Conservation (phyloP, 2,329 filamentous ascomycete genomes). For the Arachnomyces sp. region DNA sequence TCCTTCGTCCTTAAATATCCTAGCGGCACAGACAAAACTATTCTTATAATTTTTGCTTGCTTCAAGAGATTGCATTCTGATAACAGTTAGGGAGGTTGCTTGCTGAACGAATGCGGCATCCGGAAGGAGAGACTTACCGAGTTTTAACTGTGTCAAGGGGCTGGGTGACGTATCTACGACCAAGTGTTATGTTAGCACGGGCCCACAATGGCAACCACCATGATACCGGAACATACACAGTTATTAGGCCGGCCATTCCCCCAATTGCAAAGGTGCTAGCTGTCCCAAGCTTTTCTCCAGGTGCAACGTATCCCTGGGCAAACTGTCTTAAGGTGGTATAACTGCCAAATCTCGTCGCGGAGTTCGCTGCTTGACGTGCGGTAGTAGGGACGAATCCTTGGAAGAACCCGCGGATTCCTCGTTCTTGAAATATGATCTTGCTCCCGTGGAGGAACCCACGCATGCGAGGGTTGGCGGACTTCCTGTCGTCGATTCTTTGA, state of each 20-base stretch:
- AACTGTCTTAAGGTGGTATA: conserved; percentile 88
- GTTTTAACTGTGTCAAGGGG: conserved; percentile 93
- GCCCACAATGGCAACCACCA: background rate
- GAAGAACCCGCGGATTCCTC: conserved; percentile 87
- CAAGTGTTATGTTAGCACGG: background rate
- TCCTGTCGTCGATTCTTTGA: conserved; percentile 85
- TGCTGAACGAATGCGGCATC: background rate
- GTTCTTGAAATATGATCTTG: conserved; percentile 75
- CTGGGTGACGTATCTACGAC: conserved; percentile 47
- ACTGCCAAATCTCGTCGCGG: conserved; percentile 78
- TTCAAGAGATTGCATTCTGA: conserved; percentile 89
- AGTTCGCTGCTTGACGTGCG: conserved; percentile 88
- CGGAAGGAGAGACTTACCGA: conserved; percentile 29
- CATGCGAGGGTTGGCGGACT: conserved; percentile 75
- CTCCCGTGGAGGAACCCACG: conserved; percentile 87
- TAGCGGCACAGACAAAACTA: conserved; percentile 69
- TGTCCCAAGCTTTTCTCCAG: conserved; percentile 87
- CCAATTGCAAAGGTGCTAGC: conserved; percentile 86
- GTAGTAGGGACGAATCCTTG: conserved; percentile 95
- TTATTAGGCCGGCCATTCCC: conserved; percentile 79
- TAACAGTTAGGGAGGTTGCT: conserved; percentile 13
- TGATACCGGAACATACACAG: conserved; percentile 55
- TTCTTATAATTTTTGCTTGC: conserved; percentile 75
- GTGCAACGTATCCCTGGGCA: conserved; percentile 83
- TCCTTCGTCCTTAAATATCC: conserved; percentile 84